Conservation (phyloP, 345 rosid genomes). For the Boechera divaricarpa region DNA sequence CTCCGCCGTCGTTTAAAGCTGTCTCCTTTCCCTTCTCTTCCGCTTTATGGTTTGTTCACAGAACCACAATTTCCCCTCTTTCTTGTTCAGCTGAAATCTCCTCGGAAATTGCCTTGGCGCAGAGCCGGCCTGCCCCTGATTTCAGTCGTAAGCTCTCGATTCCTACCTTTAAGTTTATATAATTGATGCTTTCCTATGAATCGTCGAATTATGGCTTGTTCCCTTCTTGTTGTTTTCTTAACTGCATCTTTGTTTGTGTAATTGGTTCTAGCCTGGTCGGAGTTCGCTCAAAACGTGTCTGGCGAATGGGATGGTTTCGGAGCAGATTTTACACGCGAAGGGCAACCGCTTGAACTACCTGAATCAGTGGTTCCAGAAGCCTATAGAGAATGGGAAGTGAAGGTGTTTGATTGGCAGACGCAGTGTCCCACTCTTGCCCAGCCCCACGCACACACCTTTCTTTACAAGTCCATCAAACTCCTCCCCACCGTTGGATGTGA, state of each 20-base stretch:
- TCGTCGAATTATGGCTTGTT: neutral
- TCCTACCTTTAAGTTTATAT: neutral
- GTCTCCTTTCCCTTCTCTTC: constrained; percentile 23
- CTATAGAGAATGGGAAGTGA: constrained; percentile 93
- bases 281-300: constrained; percentile 72
- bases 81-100: constrained; percentile 31
- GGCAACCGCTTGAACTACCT: constrained; percentile 78
- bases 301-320: constrained; percentile 99
- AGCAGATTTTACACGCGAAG: constrained; percentile 79
- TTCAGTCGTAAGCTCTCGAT: constrained; percentile 18
- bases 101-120: constrained; percentile 7
- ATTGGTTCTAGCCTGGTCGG: constrained; percentile 61
- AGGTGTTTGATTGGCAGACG: constrained; percentile 97
- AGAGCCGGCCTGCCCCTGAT: constrained; percentile 16
- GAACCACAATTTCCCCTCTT: neutral
- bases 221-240: neutral
- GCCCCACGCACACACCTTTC: constrained; percentile 47
- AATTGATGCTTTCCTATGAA: neutral
- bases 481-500: constrained; percentile 99
- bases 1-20: constrained; percentile 10
- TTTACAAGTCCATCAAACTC: constrained; percentile 71
- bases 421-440: constrained; percentile 92
- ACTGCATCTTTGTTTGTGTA: neutral
- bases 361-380: constrained; percentile 92
- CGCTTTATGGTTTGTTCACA: neutral